Base-by-base conservation (phyloP, 306 rosid species). In the Pyrus communis region DNA sequence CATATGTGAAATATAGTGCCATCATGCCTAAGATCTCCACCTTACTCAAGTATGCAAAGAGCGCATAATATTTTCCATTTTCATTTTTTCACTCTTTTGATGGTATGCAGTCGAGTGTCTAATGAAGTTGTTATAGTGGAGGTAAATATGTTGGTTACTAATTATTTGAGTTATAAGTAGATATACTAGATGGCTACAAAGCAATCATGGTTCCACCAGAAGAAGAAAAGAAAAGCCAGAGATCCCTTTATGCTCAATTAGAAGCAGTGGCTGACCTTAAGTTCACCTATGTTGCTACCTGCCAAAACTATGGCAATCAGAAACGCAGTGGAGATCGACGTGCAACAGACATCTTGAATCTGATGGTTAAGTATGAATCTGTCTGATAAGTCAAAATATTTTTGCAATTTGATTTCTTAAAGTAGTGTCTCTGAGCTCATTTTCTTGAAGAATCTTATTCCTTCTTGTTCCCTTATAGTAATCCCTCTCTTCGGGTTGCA, bases 231-330 rank as follows among this genome's bases (percentile, higher is more conserved):
- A 88, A 86, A 85, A 90, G 96, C 78, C 88, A 89, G 83, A 91
- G 99, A 85, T 95, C 99, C 67, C 86, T 95, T 72, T 91, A 82
- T 86, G 96, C 99, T 61, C 96, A 84, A 82, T 77, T 92, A 75
- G 97, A 95, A 83, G 97, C 97, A 46, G 89, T 95, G 76, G 97
- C 97, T 82, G 99, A 95, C 82, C 86, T 95, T 93, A 95, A 95
- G 77, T 95, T 95, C 84, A 92, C 99, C 33, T 95, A 92, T 5
- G 86, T 95, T 61, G 99, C 97, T 76, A 92, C 99, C 76, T 92
- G 99, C 77, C 99, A 95, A 82, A 95, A 85, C 85, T 95, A 95
- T 79, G 99, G 99, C 69, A 90, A 88, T 81, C 97, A 95, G 79
- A 95, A 92, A 85, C 96, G 97, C 61, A 90, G 92, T 59, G 99